Conservation (phyloP, 768 basidiomycete genomes). For the Hericium rajendrae region DNA sequence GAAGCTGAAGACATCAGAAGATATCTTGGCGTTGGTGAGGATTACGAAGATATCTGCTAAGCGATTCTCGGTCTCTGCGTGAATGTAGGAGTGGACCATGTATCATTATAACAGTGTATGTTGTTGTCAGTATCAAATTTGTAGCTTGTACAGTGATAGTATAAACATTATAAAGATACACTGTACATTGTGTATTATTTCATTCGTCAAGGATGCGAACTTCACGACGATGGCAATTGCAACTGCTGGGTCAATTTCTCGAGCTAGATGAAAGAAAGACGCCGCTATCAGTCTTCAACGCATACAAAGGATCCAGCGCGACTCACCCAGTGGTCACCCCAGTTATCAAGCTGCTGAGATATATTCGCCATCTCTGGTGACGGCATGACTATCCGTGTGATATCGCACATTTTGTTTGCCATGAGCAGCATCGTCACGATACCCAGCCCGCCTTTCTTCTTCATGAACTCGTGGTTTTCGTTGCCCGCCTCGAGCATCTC, state of each 20-base stretch:
- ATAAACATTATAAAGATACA: too few species aligned
- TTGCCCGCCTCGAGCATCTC: not conserved
- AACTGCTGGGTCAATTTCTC: not conserved
- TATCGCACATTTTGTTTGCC: not conserved
- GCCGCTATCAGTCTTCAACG: too few species aligned
- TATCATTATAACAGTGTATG: too few species aligned
- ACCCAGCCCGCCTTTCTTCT: not conserved
- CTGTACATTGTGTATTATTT: too few species aligned
- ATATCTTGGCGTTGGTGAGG: constrained; percentile 57
- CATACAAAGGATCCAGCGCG: too few species aligned
- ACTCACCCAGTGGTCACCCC: not conserved
- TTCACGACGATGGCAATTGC: too few species aligned
- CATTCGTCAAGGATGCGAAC: too few species aligned
- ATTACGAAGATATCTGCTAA: constrained; percentile 67
- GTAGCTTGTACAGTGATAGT: too few species aligned
- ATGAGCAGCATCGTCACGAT: not conserved
- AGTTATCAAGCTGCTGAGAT: not conserved
- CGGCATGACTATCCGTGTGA: not conserved
- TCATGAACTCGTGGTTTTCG: not conserved
- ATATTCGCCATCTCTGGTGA: not conserved
- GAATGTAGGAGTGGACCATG: too few species aligned
- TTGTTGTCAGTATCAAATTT: too few species aligned
- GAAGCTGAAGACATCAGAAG: constrained; percentile 54
- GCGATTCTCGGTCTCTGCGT: too few species aligned
- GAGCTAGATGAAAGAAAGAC: not conserved